phyloP scores from a whole-genome alignment of 345 rosid genomes.

The Capsella bursapastoris region DNA sequence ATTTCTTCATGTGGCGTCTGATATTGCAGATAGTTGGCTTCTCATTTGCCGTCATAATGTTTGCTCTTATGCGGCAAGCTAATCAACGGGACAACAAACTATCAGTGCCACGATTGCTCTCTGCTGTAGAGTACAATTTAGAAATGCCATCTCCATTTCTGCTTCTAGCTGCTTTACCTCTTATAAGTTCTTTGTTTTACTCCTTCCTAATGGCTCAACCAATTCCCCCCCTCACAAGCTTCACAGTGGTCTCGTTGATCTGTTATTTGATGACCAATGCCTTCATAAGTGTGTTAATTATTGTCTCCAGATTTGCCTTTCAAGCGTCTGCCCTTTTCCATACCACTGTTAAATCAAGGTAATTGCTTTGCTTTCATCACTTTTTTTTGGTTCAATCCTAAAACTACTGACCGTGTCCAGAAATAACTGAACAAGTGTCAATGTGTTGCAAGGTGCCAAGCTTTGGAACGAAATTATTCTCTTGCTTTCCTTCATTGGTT shows the following conservation, averaged over 20 bases:
- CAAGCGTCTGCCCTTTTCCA: constrained; percentile 72
- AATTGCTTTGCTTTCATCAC: constrained; percentile 37
- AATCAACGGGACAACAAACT: constrained; percentile 67
- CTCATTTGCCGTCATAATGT: constrained; percentile 68
- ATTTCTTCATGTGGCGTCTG: constrained; percentile 29
- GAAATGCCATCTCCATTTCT: constrained; percentile 77
- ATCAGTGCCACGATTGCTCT: constrained; percentile 73
- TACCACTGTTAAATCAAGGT: constrained; percentile 73
- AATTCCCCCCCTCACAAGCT: constrained; percentile 71
- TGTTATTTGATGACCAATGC: constrained; percentile 88
- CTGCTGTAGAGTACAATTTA: constrained; percentile 81
- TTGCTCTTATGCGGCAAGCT: constrained; percentile 85
- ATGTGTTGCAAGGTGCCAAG: constrained; percentile 65
- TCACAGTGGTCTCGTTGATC: constrained; percentile 60
- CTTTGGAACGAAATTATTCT: constrained; percentile 54
- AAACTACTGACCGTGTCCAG: constrained; percentile 11
- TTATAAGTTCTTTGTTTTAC: constrained; percentile 56
- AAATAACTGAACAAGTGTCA: constrained; percentile 34
- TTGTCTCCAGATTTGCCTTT: constrained; percentile 72
- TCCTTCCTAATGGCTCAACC: constrained; percentile 72
- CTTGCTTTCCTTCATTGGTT: constrained; percentile 61
- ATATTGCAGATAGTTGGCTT: constrained; percentile 48
- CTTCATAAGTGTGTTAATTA: constrained; percentile 53
- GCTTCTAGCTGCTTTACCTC: constrained; percentile 61
- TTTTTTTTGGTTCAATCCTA: not conserved